Conservation (phyloP, 2,329 filamentous ascomycete genomes). For the Colletotrichum sp. region DNA sequence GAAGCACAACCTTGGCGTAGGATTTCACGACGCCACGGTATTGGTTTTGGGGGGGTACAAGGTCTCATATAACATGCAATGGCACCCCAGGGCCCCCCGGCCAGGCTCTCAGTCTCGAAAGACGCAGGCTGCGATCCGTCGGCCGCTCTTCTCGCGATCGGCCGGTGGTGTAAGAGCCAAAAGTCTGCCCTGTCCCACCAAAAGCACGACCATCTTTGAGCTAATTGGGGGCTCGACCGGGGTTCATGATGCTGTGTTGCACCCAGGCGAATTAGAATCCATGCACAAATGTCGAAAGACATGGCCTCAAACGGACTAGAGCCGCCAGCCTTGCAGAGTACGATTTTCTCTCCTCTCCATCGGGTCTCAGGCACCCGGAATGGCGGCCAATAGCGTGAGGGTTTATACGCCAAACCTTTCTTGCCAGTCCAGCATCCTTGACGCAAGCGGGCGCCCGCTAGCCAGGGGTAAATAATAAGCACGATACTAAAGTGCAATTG, state of each 20-base stretch:
- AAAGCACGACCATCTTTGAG: not conserved
- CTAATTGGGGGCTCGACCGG: not conserved
- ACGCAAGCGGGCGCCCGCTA: not conserved
- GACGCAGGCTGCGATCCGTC: not conserved
- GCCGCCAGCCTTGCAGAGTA: not conserved
- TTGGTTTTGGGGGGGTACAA: not conserved
- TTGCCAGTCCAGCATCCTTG: not conserved
- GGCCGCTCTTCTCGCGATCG: not conserved
- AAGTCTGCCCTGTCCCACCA: not conserved
- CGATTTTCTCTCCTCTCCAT: not conserved
- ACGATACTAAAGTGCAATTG: not conserved
- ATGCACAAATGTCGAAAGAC: not conserved
- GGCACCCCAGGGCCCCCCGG: not conserved
- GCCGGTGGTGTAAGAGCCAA: not conserved
- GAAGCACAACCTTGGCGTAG: not conserved
- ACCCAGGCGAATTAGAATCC: not conserved
- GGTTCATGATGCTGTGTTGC: not conserved
- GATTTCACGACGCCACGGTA: not conserved
- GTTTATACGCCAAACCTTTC: not conserved
- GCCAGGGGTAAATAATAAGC: not conserved
- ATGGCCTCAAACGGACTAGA: not conserved
- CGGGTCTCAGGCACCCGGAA: not conserved
- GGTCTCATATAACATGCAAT: not conserved
- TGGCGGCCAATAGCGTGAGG: not conserved
- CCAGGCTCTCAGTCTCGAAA: not conserved